Base-by-base conservation (phyloP, 805 yeast species). In the Yarrowia alimentaria region DNA sequence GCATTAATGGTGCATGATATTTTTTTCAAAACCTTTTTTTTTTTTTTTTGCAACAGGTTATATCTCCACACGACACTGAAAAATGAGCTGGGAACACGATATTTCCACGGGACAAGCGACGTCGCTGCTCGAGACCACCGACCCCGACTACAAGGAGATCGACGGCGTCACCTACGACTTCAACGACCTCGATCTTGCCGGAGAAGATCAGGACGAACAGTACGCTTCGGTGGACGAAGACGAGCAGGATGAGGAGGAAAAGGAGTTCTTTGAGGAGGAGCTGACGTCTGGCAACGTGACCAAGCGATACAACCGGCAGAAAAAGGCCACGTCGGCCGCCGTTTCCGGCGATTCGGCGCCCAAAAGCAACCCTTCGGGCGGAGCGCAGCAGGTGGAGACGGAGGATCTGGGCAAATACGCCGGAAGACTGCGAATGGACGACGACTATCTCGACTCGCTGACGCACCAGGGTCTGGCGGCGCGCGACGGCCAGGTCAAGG, bases 371-470 rank as follows among this genome's bases (percentile, higher is more conserved):
- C 22, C 6, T 29, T 30, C 14, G 19, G 32, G n/a, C n/a, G n/a
- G n/a, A n/a, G n/a, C n/a, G n/a, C n/a, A n/a, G n/a, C n/a, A n/a
- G n/a, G n/a, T n/a, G n/a, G n/a, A n/a, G n/a, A n/a, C n/a, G n/a
- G n/a, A n/a, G 17, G 55, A 55, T 28, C 45, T 57, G 12, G 42
- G 50, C 14, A 55, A 54, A 43, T 51, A 56, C 30, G 22, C 56
- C 17, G 57, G 57, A 1, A 42, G 60, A 12, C 49, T 60, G 16
- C 56, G 56, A 13, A 55, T 59, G 22, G 61, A 60, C 16, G 53
- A 50, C 31, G 58, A 57, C 21, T 56, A 58, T 21, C 40, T 43
- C 16, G 53, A 53, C 29, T 50, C 51, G 4, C 38, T 43, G 14
- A 43, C 49, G 17, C 49, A 34, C 9, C 51, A 40, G 32, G 35